These are phyloP conservation scores for Rhizodiscina lignyota DNA, from an alignment of 495 filamentous ascomycete genomes.

Conservation along the genomic window DNA sequence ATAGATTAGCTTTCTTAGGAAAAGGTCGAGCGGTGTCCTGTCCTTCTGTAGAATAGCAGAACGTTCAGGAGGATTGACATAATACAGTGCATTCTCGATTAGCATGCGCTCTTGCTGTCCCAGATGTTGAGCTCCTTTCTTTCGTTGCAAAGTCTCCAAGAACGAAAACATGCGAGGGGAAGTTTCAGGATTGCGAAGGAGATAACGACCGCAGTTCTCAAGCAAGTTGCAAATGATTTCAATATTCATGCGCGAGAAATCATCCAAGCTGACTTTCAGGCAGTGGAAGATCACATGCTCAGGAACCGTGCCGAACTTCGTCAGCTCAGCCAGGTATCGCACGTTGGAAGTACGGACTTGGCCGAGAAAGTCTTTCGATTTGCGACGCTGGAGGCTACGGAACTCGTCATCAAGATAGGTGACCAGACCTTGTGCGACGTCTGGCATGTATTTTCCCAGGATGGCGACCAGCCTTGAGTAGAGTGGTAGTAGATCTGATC, in stretches of 20 bases:
- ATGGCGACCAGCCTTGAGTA: slow-evolving; percentile 90
- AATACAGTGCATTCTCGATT: slow-evolving; percentile 96
- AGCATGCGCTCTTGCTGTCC: slow-evolving; percentile 95
- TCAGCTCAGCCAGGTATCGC: slow-evolving; percentile 90
- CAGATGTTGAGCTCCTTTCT: slow-evolving; percentile 88
- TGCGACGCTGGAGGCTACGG: slow-evolving; percentile 90
- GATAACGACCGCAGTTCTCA: slow-evolving; percentile 91
- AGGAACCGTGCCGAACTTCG: slow-evolving; percentile 94
- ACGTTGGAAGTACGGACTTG: slow-evolving; percentile 91
- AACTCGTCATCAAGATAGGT: slow-evolving; percentile 94
- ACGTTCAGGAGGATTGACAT: slow-evolving; percentile 86
- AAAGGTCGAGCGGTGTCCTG: slow-evolving; percentile 79
- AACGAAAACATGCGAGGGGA: slow-evolving; percentile 85
- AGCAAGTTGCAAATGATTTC: slow-evolving; percentile 96
- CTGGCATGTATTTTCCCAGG: slow-evolving; percentile 81
- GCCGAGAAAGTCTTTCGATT: slow-evolving; percentile 91
- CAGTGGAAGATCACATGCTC: slow-evolving; percentile 99
- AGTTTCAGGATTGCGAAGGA: slow-evolving; percentile 87
- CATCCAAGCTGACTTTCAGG: slow-evolving; percentile 90
- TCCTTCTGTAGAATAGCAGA: slow-evolving; percentile 95
- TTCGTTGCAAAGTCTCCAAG: slow-evolving; percentile 83
- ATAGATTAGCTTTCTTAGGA: slow-evolving; percentile 82
- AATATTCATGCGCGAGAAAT: slow-evolving; percentile 96
- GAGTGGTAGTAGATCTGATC: slow-evolving; percentile 75
- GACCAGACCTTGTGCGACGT: slow-evolving; percentile 81